Evolutionary conservation across 208 protist genomes (phyloP).

Genomic region (Leptomonas pyrrhocoris): DNA sequence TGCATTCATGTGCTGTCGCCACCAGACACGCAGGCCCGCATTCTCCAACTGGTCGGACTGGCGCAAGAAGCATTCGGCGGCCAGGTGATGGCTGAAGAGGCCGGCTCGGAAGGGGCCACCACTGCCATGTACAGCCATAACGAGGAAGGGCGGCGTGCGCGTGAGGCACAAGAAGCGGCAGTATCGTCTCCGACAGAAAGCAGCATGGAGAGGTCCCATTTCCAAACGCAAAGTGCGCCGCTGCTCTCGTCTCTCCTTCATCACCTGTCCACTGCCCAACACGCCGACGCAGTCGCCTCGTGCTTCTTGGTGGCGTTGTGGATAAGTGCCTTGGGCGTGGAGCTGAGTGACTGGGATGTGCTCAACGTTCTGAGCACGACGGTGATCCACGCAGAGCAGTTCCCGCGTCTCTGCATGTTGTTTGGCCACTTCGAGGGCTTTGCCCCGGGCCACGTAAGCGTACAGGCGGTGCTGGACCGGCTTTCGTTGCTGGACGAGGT

Average conservation of each 20-base stretch:
- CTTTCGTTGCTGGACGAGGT: constrained; percentile 44
- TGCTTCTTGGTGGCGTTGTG: constrained; percentile 72
- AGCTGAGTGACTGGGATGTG: constrained; percentile 82
- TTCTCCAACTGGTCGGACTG: constrained; percentile 50
- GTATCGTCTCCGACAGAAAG: background rate
- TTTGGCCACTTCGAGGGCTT: constrained; percentile 53
- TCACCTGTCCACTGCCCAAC: constrained; percentile 55
- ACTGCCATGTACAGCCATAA: constrained; percentile 39
- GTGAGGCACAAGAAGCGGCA: constrained; percentile 5
- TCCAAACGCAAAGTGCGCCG: constrained; percentile 33
- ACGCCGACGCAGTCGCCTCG: constrained; percentile 35
- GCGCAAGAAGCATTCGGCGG: constrained; percentile 63
- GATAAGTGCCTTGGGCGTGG: constrained; percentile 72
- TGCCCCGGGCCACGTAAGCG: constrained; percentile 46
- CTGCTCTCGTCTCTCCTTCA: constrained; percentile 80
- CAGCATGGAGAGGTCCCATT: background rate
- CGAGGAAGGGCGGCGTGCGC: constrained; percentile 18
- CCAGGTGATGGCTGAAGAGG: constrained; percentile 31
- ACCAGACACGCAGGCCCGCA: constrained; percentile 47
- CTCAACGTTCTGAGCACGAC: constrained; percentile 48
- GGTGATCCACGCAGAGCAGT: constrained; percentile 53
- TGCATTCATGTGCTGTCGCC: constrained; percentile 67
- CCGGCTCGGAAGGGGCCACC: constrained; percentile 47
- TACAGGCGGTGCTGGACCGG: constrained; percentile 51
- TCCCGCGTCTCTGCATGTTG: constrained; percentile 58